Conservation (phyloP, 805 yeast genomes). For the Maudiozyma serrabonitensis region DNA sequence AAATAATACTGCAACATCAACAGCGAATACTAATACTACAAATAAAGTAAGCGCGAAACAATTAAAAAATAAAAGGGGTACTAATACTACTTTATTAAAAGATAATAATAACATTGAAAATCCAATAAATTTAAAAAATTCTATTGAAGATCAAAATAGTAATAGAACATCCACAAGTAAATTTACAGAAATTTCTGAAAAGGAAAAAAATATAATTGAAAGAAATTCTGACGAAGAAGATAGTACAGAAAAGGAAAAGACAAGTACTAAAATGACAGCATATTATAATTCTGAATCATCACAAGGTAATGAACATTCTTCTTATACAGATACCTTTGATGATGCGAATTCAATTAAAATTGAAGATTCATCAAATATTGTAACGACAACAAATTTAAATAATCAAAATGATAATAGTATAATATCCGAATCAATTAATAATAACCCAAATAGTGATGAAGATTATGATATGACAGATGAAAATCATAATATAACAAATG, state of each 20-base stretch:
- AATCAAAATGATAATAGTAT: not conserved
- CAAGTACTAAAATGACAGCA: conserved; percentile 2
- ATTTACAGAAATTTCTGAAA: not conserved
- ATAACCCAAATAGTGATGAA: conserved; percentile 1
- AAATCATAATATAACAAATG: not conserved
- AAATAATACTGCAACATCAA: not conserved
- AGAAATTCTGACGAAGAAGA: not conserved
- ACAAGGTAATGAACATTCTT: not conserved
- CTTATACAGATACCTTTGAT: not conserved
- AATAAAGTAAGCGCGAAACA: not conserved
- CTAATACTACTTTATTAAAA: not conserved
- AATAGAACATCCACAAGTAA: not conserved
- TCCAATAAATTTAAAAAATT: not conserved
- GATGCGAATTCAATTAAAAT: not conserved
- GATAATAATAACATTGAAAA: not conserved
- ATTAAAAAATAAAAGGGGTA: not conserved
- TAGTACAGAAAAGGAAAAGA: not conserved
- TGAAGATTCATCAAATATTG: not conserved
- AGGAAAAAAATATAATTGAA: not conserved
- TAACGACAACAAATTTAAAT: not conserved
- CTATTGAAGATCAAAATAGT: not conserved
- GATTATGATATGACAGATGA: conserved; percentile 12
- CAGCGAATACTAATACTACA: not conserved
- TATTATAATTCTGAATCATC: not conserved
- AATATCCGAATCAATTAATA: not conserved